Base-by-base conservation (phyloP, 2,329 filamentous ascomycete genomes). In the Pochonia chlamydosporia region DNA sequence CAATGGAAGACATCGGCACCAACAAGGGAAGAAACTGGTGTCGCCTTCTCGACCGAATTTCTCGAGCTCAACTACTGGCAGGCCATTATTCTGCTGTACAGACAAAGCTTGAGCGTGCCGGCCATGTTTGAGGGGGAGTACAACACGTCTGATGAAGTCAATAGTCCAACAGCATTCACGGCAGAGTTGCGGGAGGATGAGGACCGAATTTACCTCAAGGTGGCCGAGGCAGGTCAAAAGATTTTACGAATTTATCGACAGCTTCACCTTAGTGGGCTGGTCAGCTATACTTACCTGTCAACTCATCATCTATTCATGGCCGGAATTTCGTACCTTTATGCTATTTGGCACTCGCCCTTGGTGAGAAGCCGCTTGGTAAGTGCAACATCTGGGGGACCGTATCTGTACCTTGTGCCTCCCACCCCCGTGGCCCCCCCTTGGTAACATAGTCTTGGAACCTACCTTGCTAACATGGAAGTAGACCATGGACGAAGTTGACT, bases 271-370 rank as follows among this genome's bases (percentile, higher is more conserved):
- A 82, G 89, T 48, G 86, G 89, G 44, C 76, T 96, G 35, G 92
- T 97, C 46, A 97, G 96, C 66, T 96, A 96, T 63, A 97, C 92
- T 0, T 97, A 95, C 65, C 72, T 97, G 46, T 91, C 93, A 2
- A 96, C 93, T 0, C 92, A 97, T 63, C 91, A 97, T 66, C 75
- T 97, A 6, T 97, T 97, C 70, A 96, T 96, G 87, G 92, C 92
- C 24, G 92, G 91, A 68, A 85, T 97, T 49, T 95, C 92, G 21
- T 97, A 96, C 65, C 76, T 97, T 2, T 97, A 96, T 66, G 91
- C 93, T 18, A 93, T 97, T 49, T 97, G 92, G 92, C 92, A 97
- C 67, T 96, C 92, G 10, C 83, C 89, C 5, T 79, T 89, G 46
- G 92, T 97, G 43, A 81, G 92, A 58, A 90, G 86, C 63, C 83